Evolutionary conservation across 2,329 filamentous ascomycete genomes (phyloP), one percentile per base, ranked within the genome.

Genomic region (Apiospora sp.): DNA sequence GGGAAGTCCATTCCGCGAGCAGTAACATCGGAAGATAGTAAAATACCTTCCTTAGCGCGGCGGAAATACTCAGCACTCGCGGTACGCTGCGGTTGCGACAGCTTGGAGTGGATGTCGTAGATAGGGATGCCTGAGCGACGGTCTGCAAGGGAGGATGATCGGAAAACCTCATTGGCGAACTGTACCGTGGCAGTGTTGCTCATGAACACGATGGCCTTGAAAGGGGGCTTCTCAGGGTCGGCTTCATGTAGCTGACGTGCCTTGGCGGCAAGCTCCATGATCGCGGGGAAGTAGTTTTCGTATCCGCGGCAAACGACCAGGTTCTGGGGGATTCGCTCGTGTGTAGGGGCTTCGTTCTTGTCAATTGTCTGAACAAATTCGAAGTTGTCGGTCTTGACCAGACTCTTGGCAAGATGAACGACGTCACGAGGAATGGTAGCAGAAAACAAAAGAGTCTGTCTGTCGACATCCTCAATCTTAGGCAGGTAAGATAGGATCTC

Each of bases 191-290:
- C 89, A 0, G 93, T 97, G 30, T 93, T 94, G 78, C 93, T 93
- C 81, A 96, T 92, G 85, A 98, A 99, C 58, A 98, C 86, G 73
- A 99, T 97, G n/a, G 94, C 94, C 87, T 99, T 99, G 89, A 98
- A 98, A 0, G 94, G 93, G 22, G 82, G 82, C 4, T 70, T 58
- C 10, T 74, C 78, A 1, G 77, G 81, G 74, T 86, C 83, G 74
- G 82, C 79, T 1, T 75, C 77, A 27, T 84, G 80, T 34, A 84
- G 83, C 43, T 86, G 77, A n/a, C 87, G 81, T 77, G 93, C 91
- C 48, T 88, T 87, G 71, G 91, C 84, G 67, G 92, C 85, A 70
- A 98, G 87, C 82, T 98, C 95, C 71, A 96, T 87, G 27, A 98
- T 81, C 2, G 92, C 84, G 22, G 96, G 94, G 74, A 94, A 87